Percentiles rank a stretch among this genome's conserved stretches.
Conservation (phyloP, 257 asterid genomes). For the Lithospermum erythrorhizon region DNA sequence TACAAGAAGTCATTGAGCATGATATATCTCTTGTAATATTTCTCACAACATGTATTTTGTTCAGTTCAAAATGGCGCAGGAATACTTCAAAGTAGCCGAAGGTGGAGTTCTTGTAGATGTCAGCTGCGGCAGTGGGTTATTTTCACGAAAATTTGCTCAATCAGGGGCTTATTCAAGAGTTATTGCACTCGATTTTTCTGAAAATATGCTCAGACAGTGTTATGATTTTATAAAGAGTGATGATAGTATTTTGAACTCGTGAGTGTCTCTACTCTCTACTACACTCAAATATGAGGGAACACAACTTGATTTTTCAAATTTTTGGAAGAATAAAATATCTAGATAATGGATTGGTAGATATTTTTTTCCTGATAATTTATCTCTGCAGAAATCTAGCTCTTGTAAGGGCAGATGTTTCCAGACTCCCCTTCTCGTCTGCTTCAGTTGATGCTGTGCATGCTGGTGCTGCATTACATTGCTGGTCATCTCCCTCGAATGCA, state of each 20-base stretch:
- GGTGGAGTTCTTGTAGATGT: conserved; percentile 89
- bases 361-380: not conserved
- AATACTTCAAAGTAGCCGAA: conserved; percentile 60
- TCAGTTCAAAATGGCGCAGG: conserved; percentile 94
- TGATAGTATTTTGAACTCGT: conserved; percentile 53
- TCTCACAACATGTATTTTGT: not conserved
- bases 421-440: conserved; percentile 84
- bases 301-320: not conserved
- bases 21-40: not conserved
- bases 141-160: conserved; percentile 81
- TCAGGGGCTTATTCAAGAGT: conserved; percentile 74
- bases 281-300: not conserved
- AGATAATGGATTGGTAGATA: too few species aligned
- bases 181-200: conserved; percentile 83
- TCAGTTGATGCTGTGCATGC: conserved; percentile 91
- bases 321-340: too few species aligned
- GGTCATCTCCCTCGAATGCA: conserved; percentile 99
- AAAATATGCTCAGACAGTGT: conserved; percentile 92
- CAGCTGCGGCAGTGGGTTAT: conserved; percentile 95
- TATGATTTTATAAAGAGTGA: conserved; percentile 71
- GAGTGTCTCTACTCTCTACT: conserved; percentile 22
- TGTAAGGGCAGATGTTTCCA: conserved; percentile 91
- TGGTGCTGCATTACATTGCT: conserved; percentile 97
- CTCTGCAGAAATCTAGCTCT: conserved; percentile 69
- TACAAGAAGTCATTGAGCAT: too few species aligned